Evolutionary conservation across 352 stramenopile genomes (phyloP), one percentile per base, ranked within the genome.

Genomic region (Phytophthora capsici): DNA sequence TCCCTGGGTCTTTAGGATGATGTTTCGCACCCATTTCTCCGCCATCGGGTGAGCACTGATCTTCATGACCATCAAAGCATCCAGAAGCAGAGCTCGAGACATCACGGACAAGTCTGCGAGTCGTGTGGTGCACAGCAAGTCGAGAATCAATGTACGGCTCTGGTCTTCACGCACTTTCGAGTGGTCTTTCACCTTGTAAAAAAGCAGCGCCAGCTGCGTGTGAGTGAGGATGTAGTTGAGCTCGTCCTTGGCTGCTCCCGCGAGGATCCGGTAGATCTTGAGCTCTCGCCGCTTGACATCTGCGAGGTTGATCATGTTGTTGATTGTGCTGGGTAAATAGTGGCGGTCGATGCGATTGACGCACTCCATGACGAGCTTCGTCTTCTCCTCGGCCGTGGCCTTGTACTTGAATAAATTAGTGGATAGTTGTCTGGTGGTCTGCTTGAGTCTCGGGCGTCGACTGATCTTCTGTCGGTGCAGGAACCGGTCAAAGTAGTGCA

Each of bases 171-270:
- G 79, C 36, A 82, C 25, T 58, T 79, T 87, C 10, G 80, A 87
- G 66, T 91, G 80, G 66, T 97, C 91, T 66, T 99, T 99, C 40
- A 99, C 94, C 77, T 99, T 99, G 83, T 99, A 99, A 66, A 99
- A 98, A 2, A 99, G 79, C 49, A 99, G 85, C 13, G 93, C 95
- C 8, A 99, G 73, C 16, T 96, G 96, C 19, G 98, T 89, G 74
- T 98, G 89, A 66, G 87, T 90, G 47, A 99, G 69, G 25, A 99
- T 90, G 72, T 97, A 98, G 75, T 99, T 99, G 17, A 99, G 86
- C 66, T 98, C 95, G 52, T 98, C 91, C 28, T 96, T 90, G 26
- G 95, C 95, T 12, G 95, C 95, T 44, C 98, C 95, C 1, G 95
- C 81, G 51, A 99, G 90, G 40, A 98, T 96, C 14, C 86, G 85